These are phyloP conservation scores for Lachancea waltii DNA, from an alignment of 805 yeast species.

Conservation along the genomic window DNA sequence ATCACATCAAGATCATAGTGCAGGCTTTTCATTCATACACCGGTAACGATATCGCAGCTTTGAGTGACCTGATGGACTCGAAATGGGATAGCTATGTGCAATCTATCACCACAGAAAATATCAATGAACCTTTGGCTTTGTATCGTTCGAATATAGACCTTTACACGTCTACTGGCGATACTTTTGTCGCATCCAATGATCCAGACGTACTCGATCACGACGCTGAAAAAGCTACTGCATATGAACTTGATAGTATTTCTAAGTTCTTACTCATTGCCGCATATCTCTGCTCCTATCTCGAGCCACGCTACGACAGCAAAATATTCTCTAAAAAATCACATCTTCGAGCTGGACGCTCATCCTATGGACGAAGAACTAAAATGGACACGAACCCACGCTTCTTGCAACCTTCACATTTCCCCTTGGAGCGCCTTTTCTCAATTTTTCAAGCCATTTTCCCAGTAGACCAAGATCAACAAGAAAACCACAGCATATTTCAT, in stretches of 20 bases:
- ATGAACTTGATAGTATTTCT: conserved; percentile 53
- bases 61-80: conserved; percentile 26
- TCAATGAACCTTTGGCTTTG: conserved; percentile 22
- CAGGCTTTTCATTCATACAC: conserved; percentile 31
- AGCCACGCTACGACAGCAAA: conserved; percentile 60
- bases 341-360: conserved; percentile 41
- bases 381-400: conserved; percentile 52
- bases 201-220: conserved; percentile 10
- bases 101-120: conserved; percentile 16
- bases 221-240: conserved; percentile 12
- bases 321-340: conserved; percentile 50
- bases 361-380: conserved; percentile 38
- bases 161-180: conserved; percentile 31
- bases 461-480: conserved; percentile 32
- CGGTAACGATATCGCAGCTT: conserved; percentile 25
- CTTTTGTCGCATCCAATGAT: conserved; percentile 19
- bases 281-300: conserved; percentile 73
- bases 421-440: conserved; percentile 72
- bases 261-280: conserved; percentile 76
- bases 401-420: conserved; percentile 67
- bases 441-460: conserved; percentile 66
- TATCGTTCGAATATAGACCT: conserved; percentile 30
- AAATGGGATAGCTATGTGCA: conserved; percentile 27
- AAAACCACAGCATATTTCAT: conserved; percentile 19
- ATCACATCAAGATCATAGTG: conserved; percentile 26